Percentiles rank a stretch among this genome's conserved stretches.
These are phyloP conservation scores for Rutstroemia sp. DNA, from an alignment of 2,329 filamentous ascomycete genomes.

Conservation along the genomic window DNA sequence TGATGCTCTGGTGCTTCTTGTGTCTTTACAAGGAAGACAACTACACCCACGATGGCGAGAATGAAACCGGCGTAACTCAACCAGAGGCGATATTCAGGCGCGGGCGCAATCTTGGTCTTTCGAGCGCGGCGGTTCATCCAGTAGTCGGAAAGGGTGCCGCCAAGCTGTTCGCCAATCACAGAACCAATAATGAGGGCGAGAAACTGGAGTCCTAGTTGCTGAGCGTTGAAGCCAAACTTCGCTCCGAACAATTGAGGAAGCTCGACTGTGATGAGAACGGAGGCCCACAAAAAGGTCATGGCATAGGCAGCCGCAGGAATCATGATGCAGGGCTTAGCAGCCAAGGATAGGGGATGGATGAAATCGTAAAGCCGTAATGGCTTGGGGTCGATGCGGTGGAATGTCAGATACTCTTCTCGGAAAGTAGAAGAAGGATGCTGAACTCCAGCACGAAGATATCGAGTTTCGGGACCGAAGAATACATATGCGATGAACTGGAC, in stretches of 20 bases:
- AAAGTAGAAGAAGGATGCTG: slow-evolving; percentile 19
- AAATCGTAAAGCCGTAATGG: slow-evolving; percentile 44
- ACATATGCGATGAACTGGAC: slow-evolving; percentile 49
- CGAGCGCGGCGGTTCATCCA: slow-evolving; percentile 41
- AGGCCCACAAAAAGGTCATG: slow-evolving; percentile 49
- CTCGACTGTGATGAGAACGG: slow-evolving; percentile 47
- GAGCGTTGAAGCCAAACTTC: slow-evolving; percentile 48
- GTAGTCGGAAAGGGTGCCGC: slow-evolving; percentile 44
- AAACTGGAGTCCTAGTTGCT: slow-evolving; percentile 52
- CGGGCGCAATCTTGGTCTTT: slow-evolving; percentile 26
- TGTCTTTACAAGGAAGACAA: slow-evolving; percentile 47
- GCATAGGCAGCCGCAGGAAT: slow-evolving; percentile 47
- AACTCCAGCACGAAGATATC: slow-evolving; percentile 36
- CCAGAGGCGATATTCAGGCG: slow-evolving; percentile 49
- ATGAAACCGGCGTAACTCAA: slow-evolving; percentile 45
- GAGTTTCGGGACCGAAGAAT: slow-evolving; percentile 48
- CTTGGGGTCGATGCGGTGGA: slow-evolving; percentile 44
- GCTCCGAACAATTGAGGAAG: slow-evolving; percentile 49
- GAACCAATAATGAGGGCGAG: slow-evolving; percentile 48
- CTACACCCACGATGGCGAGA: slow-evolving; percentile 42
- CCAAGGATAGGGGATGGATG: slow-evolving; percentile 39
- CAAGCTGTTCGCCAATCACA: slow-evolving; percentile 51
- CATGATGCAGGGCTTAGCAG: slow-evolving; percentile 38
- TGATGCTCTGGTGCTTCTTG: slow-evolving; percentile 35
- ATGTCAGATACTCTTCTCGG: slow-evolving; percentile 30